Base-by-base conservation (phyloP, 176 grass and related monocot genomes). In the Otatea glauca region DNA sequence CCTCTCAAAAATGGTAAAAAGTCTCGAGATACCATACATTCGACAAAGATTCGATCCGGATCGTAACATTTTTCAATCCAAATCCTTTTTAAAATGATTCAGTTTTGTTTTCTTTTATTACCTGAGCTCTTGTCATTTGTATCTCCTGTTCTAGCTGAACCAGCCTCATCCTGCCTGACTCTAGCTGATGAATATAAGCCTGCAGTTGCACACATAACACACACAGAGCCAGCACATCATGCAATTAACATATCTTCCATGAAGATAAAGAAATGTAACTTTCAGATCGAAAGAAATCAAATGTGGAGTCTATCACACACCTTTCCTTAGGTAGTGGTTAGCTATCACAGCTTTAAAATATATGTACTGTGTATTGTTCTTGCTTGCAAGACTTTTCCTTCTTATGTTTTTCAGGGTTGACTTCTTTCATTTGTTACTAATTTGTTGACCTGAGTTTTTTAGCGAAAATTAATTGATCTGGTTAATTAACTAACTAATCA, bases 171-270 rank as follows among this genome's bases (percentile, higher is more conserved):
- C 88, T 93, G 64, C 91, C 89, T 38, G 91, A 74, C 81, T 93
- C 91, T 56, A 93, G 88, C 55, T 93, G 91, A 70, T 93, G 91
- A 64, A 93, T 85, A n/a, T 93, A 93, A 65, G 81, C 91, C 91
- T 93, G 59, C 62, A 65, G 27, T 34, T 65, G 62, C 62, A 65
- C 23, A 61, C 10, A 25, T 12, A 12, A 61, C n/a, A 24, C 24
- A 65, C 11, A 60, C 58, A 60, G 32, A 25, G 61, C 12, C 13
- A 32, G 61, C 61, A 63, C 61, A 63, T 63, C 61, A 7, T 21
- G 5, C 14, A 41, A 10, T 0, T 5, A 9, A 12, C 24, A 56
- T 65, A 39, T 76, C 68, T 56, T 54, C 7, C 10, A 51, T 47
- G 35, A 72, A 82, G 45, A 49, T 42, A 7, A 39, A 59, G 6